Evolutionary conservation across 805 yeast species (phyloP).

Genomic region (Saturnispora galanensis): DNA sequence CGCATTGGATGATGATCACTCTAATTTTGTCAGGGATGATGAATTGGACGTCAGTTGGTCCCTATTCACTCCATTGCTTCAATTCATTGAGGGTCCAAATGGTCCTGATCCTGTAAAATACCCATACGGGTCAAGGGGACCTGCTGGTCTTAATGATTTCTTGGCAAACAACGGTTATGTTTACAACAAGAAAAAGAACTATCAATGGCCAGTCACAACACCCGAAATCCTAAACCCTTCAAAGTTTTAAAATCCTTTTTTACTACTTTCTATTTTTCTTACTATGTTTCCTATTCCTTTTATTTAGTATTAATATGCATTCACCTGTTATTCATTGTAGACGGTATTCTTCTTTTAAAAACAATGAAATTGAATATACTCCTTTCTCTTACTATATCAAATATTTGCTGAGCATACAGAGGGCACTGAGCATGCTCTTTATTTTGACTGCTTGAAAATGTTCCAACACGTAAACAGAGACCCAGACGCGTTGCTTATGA

Average conservation of each 20-base stretch:
- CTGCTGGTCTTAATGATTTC: slow-evolving; percentile 51
- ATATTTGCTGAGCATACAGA: no score
- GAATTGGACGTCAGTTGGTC: slow-evolving; percentile 92
- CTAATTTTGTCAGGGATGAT: slow-evolving; percentile 96
- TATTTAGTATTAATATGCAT: background rate
- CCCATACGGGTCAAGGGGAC: slow-evolving; percentile 90
- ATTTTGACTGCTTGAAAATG: background rate
- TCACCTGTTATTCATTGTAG: no score
- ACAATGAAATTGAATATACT: no score
- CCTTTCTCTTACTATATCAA: no score
- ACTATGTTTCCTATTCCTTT: background rate
- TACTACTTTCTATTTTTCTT: background rate
- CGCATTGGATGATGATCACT: slow-evolving; percentile 83
- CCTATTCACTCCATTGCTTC: slow-evolving; percentile 82
- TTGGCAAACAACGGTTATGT: slow-evolving; percentile 63
- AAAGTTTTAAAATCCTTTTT: slow-evolving; percentile 16
- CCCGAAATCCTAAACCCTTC: slow-evolving; percentile 28
- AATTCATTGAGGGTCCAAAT: slow-evolving; percentile 62
- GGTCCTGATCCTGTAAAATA: slow-evolving; percentile 63
- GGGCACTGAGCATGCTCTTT: no score
- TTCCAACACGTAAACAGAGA: background rate
- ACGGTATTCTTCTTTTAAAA: no score
- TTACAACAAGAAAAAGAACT: slow-evolving; percentile 51
- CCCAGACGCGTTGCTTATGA: background rate
- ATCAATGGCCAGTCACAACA: slow-evolving; percentile 86